phyloP scores from a whole-genome alignment of 495 filamentous ascomycete genomes.

The Bacidia rubella region DNA sequence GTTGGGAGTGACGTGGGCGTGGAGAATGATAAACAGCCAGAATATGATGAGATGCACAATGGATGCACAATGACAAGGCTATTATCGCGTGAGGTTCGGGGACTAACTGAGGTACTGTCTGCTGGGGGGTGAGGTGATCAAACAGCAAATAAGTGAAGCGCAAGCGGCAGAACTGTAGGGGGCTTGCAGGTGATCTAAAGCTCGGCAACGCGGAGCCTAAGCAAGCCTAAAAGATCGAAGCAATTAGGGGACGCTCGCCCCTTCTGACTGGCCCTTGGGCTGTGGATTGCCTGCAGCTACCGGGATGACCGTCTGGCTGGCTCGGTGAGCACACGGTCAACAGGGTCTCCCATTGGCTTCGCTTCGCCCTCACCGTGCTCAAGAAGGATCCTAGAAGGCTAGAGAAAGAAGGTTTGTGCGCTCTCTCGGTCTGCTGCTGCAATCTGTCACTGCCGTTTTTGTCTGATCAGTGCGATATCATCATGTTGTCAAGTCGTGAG shows the following conservation, averaged over 20 bases:
- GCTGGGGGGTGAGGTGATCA: background rate
- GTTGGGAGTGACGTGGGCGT: background rate
- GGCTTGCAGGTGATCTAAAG: background rate
- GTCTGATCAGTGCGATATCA: background rate
- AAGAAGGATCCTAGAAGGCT: background rate
- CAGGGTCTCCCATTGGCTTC: background rate
- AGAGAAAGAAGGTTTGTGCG: background rate
- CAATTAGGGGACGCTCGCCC: background rate
- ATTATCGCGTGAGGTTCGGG: background rate
- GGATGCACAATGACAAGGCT: too few relatives aligned
- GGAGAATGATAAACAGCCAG: background rate
- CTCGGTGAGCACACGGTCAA: background rate
- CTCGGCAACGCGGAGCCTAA: too few relatives aligned
- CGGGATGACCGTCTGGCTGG: background rate
- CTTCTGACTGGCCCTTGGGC: background rate
- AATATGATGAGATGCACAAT: background rate
- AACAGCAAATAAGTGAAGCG: background rate
- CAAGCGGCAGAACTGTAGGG: background rate
- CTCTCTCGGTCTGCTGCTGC: background rate
- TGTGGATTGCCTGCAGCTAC: background rate
- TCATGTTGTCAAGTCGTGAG: background rate
- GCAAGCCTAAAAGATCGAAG: background rate
- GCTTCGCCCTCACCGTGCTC: background rate
- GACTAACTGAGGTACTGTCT: background rate
- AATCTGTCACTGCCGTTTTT: background rate